Base-by-base conservation (phyloP, 2,329 filamentous ascomycete species). In the Calonectria hawksworthii region DNA sequence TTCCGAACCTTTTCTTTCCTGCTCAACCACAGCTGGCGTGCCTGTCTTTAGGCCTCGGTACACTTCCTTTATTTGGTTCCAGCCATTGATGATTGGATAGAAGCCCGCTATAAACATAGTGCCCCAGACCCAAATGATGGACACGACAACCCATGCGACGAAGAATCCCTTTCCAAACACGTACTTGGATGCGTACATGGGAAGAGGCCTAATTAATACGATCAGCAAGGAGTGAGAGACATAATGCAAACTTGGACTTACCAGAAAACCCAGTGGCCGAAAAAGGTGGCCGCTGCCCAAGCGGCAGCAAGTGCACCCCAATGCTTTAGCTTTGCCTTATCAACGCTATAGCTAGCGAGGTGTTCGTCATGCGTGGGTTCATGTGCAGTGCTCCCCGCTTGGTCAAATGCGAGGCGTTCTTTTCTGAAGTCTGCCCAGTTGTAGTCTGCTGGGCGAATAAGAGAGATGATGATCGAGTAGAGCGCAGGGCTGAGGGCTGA, bases 211-310 rank as follows among this genome's bases (percentile, higher is more conserved):
- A 41, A 8, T n/a, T 2, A 11, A 3, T 11, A 1, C 18, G 26
- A 51, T 74, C 67, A 77, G 74, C 7, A 13, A 54, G 11, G 7
- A 13, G 5, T 6, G 16, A 23, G 2, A 4, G 8, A 11, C 8
- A 4, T 11, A 50, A 0, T 2, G 9, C 11, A 28, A 41, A 56
- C 32, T 7, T 1, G 21, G 8, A 77, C 80, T 78, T 71, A 83
- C 88, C 89, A 91, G 3, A 90, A 73, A 1, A 90, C 87, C 88
- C 87, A 90, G 68, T 90, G 88, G 0, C 89, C 89, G 1, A 90
- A 70, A 68, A 90, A 90, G 0, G 89, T 90, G 0, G 87, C 88
- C 0, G 84, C 75, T 0, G 88, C 84, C 89, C 88, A 80, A 10
- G 74, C 44, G 0, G 77, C 77, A 0, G 78, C 76, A 0, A 78